Conservation (phyloP, 2,329 filamentous ascomycete genomes). For the Helicocarpus griseus region DNA sequence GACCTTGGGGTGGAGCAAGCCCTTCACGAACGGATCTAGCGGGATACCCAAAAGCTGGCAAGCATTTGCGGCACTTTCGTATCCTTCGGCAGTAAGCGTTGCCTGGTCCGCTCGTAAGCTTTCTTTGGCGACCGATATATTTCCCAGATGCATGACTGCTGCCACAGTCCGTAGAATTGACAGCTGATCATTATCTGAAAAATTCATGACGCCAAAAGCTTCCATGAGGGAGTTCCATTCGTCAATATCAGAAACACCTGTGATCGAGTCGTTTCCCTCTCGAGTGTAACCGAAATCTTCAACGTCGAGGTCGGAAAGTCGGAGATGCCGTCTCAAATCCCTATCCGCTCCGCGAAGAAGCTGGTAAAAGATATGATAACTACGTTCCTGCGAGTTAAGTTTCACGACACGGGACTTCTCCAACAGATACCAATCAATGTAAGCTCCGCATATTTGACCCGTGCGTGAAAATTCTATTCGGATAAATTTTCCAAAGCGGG, state of each 20-base stretch:
- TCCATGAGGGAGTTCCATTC: slow-evolving; percentile 89
- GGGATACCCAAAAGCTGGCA: slow-evolving; percentile 79
- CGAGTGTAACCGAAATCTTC: slow-evolving; percentile 87
- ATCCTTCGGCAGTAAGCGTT: slow-evolving; percentile 64
- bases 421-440: slow-evolving; percentile 96
- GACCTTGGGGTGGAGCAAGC: slow-evolving; percentile 81
- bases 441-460: slow-evolving; percentile 88
- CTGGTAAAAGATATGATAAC: slow-evolving; percentile 97
- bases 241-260: slow-evolving; percentile 77
- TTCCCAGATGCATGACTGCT: slow-evolving; percentile 85
- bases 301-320: slow-evolving; percentile 64
- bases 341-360: slow-evolving; percentile 73
- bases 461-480: slow-evolving; percentile 84
- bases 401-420: slow-evolving; percentile 97
- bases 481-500: slow-evolving; percentile 97
- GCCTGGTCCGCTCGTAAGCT: slow-evolving; percentile 88
- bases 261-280: slow-evolving; percentile 83
- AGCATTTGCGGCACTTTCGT: slow-evolving; percentile 64
- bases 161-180: slow-evolving; percentile 81
- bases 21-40: slow-evolving; percentile 74
- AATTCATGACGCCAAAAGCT: slow-evolving; percentile 90
- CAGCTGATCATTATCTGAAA: slow-evolving; percentile 72
- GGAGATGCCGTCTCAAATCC: slow-evolving; percentile 63
- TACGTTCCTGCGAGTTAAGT: slow-evolving; percentile 78
- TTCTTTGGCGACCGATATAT: slow-evolving; percentile 81